These are phyloP conservation scores for Cylindrotheca fusiformis DNA, from an alignment of 108 stramenopile genomes.

Conservation along the genomic window DNA sequence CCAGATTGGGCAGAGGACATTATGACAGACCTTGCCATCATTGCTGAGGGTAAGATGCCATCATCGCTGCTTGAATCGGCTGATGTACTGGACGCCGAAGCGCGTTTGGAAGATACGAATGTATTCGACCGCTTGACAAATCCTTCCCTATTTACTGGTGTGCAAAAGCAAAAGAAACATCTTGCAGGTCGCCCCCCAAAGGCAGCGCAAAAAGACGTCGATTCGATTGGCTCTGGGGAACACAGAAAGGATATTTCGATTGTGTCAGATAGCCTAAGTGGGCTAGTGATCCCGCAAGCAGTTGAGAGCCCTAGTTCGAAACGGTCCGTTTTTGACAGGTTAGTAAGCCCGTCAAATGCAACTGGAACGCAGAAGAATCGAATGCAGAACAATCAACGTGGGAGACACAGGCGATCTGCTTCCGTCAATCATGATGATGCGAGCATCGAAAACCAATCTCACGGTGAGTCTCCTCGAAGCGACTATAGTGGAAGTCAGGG, in stretches of 20 bases:
- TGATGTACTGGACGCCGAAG: conserved; percentile 24
- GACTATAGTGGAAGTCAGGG: too few relatives aligned
- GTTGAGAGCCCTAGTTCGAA: neutral
- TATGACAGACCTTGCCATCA: conserved; percentile 59
- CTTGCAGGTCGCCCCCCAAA: neutral
- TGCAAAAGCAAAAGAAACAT: conserved; percentile 37
- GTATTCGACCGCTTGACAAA: conserved; percentile 56
- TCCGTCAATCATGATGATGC: neutral
- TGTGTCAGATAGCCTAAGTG: conserved; percentile 22
- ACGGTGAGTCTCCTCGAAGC: too few relatives aligned
- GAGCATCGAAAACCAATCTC: conserved; percentile 1
- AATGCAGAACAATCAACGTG: conserved; percentile 31
- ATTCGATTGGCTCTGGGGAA: conserved; percentile 1
- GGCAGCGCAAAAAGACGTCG: neutral
- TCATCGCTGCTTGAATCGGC: conserved; percentile 29
- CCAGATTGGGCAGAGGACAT: conserved; percentile 73
- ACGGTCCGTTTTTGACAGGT: conserved; percentile 55
- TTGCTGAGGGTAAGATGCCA: conserved; percentile 63
- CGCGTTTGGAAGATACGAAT: conserved; percentile 8
- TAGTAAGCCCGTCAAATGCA: conserved; percentile 45
- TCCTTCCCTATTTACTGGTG: conserved; percentile 41
- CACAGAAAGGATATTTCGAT: conserved; percentile 8
- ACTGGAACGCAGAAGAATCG: conserved; percentile 57
- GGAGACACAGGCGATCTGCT: neutral
- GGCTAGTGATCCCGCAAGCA: conserved; percentile 9